Conservation (phyloP, 768 basidiomycete genomes). For the Kwoniella sp. region DNA sequence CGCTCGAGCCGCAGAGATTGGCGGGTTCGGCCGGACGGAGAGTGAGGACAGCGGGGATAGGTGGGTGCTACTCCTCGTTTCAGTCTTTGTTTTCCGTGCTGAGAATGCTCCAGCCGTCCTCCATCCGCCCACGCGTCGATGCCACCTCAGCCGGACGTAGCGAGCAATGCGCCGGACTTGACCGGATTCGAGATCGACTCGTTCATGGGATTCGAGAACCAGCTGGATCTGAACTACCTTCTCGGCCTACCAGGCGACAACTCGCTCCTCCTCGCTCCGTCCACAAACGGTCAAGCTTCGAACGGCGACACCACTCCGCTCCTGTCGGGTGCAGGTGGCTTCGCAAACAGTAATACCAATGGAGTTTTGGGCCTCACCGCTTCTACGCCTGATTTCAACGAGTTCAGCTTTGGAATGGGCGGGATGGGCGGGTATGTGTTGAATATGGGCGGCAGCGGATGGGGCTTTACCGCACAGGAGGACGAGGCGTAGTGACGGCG, state of each 20-base stretch:
- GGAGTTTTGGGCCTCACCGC: not conserved
- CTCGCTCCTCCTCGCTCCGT: constrained; percentile 2
- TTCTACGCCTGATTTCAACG: constrained; percentile 3
- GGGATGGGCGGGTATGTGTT: constrained; percentile 2
- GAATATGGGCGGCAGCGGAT: not conserved
- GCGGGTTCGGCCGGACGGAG: constrained; percentile 3
- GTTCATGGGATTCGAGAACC: constrained; percentile 24
- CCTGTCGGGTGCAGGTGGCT: not conserved
- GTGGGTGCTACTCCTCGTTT: not conserved
- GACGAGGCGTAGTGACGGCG: not conserved
- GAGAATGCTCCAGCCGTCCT: constrained; percentile 5
- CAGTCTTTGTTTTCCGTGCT: not conserved
- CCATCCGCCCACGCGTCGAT: not conserved
- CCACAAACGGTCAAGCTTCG: no score
- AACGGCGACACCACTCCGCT: not conserved
- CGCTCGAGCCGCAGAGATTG: constrained; percentile 23
- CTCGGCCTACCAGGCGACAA: constrained; percentile 31
- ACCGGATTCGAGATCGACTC: constrained; percentile 22
- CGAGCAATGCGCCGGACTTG: not conserved
- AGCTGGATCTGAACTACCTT: constrained; percentile 30
- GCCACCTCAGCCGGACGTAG: not conserved
- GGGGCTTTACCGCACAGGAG: not conserved
- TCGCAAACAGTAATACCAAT: not conserved
- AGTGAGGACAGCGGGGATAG: not conserved
- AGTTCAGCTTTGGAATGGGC: constrained; percentile 12